Conservation (phyloP, 345 rosid species). For the Turnera subulata region DNA sequence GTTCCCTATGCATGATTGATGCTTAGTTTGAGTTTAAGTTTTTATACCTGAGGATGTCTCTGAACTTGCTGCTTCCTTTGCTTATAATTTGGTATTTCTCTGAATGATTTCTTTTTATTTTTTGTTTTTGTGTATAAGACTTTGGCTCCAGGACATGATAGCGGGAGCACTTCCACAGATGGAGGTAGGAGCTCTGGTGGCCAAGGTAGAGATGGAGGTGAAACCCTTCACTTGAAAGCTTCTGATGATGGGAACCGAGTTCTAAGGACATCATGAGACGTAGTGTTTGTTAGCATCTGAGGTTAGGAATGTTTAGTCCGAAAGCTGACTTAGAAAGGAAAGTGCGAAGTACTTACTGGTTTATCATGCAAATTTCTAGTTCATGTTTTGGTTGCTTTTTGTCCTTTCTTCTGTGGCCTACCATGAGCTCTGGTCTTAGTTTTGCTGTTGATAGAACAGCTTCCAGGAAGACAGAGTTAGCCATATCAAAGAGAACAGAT, state of each 20-base stretch:
- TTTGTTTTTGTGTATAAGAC: too few relatives aligned
- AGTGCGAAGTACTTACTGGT: constrained; percentile 13
- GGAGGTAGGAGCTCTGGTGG: constrained; percentile 83
- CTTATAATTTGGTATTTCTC: too few relatives aligned
- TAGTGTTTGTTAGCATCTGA: constrained; percentile 2
- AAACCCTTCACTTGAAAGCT: constrained; percentile 79
- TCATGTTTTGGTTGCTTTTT: neutral
- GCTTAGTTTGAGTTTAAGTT: too few relatives aligned
- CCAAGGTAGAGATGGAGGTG: constrained; percentile 73
- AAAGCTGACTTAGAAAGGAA: constrained; percentile 10
- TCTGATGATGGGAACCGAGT: constrained; percentile 65
- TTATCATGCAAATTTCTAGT: constrained; percentile 40
- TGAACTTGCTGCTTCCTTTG: too few relatives aligned
- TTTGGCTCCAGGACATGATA: constrained; percentile 74
- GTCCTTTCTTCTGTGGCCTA: neutral
- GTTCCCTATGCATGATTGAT: too few relatives aligned
- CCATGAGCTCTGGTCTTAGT: neutral
- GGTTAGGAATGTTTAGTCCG: constrained; percentile 6
- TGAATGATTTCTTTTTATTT: too few relatives aligned
- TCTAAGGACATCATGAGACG: constrained; percentile 13
- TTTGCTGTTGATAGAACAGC: neutral
- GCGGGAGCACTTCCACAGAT: constrained; percentile 51
- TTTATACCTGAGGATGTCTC: too few relatives aligned
- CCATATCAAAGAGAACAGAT: too few relatives aligned
- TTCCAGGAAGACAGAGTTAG: too few relatives aligned